Evolutionary conservation across 2,329 filamentous ascomycete genomes (phyloP).

Genomic region (Claviceps purpurea): DNA sequence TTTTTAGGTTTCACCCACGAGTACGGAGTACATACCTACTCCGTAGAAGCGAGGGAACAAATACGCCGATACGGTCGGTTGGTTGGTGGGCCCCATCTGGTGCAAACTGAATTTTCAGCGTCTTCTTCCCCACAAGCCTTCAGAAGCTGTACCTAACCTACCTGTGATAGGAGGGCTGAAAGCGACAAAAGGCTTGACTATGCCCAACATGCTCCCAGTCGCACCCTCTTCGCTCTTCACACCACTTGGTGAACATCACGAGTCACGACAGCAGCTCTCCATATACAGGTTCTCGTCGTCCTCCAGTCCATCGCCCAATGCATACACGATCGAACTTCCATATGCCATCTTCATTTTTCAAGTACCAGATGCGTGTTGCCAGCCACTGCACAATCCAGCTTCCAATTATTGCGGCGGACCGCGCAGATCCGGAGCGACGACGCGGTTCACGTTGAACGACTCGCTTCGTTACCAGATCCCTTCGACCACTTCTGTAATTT

Average conservation of each 20-base stretch:
- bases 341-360: constrained; percentile 35
- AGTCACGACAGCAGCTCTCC: constrained; percentile 1
- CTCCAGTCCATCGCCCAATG: constrained; percentile 30
- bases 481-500: background rate
- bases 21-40: too few species aligned
- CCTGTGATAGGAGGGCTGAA: too few species aligned
- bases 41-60: too few species aligned
- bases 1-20: too few species aligned
- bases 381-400: constrained; percentile 35
- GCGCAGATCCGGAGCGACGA: constrained; percentile 46
- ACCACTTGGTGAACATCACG: constrained; percentile 6
- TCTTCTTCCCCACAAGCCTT: too few species aligned
- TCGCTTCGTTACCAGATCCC: constrained; percentile 1
- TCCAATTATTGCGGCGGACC: constrained; percentile 36
- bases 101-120: too few species aligned
- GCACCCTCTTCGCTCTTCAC: constrained; percentile 1
- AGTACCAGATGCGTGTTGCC: constrained; percentile 44
- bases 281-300: constrained; percentile 3
- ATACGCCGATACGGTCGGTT: too few species aligned
- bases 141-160: too few species aligned
- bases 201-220: too few species aligned
- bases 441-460: constrained; percentile 34
- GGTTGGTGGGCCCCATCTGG: too few species aligned
- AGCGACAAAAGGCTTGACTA: too few species aligned
- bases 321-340: constrained; percentile 36